Conservation (phyloP, 768 basidiomycete genomes). For the Boletus bicolor region DNA sequence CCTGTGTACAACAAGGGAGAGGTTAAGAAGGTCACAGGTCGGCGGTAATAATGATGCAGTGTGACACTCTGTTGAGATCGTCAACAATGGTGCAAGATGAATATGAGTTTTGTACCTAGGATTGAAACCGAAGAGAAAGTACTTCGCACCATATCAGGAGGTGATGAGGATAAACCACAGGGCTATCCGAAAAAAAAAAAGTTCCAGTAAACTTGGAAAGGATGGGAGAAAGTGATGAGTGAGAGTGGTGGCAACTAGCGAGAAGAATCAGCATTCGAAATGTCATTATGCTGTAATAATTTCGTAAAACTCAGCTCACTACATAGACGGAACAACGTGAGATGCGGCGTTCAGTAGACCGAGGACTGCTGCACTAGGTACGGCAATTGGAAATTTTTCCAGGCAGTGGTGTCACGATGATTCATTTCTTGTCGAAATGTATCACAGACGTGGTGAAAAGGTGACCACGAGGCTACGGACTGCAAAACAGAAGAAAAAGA, state of each 20-base stretch:
- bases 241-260: constrained; percentile 6
- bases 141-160: neutral
- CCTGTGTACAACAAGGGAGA: constrained; percentile 20
- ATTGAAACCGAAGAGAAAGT: neutral
- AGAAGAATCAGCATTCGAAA: constrained; percentile 14
- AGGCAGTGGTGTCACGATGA: constrained; percentile 4
- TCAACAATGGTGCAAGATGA: constrained; percentile 16
- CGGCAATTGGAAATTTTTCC: constrained; percentile 20
- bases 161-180: constrained; percentile 1
- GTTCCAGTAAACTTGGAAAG: neutral
- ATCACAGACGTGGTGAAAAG: constrained; percentile 7
- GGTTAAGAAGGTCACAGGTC: constrained; percentile 1
- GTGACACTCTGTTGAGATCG: constrained; percentile 22
- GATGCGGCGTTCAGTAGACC: constrained; percentile 12
- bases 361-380: constrained; percentile 8
- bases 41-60: constrained; percentile 4
- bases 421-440: constrained; percentile 6
- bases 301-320: constrained; percentile 31
- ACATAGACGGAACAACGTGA: constrained; percentile 17
- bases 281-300: constrained; percentile 30
- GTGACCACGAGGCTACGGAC: neutral
- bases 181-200: neutral
- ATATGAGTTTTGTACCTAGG: constrained; percentile 10
- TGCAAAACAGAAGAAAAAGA: neutral
- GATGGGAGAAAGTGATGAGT: constrained; percentile 2